Evolutionary conservation across 306 rosid species (phyloP), one percentile per base, ranked within the genome.

Genomic region (Morella rubra): DNA sequence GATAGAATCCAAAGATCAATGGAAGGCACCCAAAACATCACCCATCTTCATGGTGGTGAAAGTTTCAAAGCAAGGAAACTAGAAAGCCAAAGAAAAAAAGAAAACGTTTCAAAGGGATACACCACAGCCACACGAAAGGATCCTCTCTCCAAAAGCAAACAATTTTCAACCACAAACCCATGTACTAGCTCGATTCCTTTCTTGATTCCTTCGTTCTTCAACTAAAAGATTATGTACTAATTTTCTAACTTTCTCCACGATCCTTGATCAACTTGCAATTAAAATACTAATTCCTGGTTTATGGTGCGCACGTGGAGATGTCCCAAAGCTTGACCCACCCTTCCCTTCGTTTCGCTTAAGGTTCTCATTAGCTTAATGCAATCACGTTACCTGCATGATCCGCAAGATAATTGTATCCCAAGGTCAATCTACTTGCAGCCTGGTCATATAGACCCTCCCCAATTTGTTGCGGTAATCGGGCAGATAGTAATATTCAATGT

Each of bases 291-390:
- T 40, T 71, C 65, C 41, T 51, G 74, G 14, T 16, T 69, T 77
- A 71, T 84, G 85, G 84, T 42, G 72, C 37, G 85, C 96, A 88
- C 76, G 89, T 85, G 91, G 82, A 22, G 18, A 41, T 86, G 92
- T 83, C 77, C 83, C 76, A 79, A 60, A 84, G n/a, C 20, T 79
- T 27, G 78, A 55, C 22, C 86, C 85, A 77, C 45, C 52, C 50
- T 73, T 58, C 22, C 15, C 27, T 27, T 15, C 22, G 69, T 69
- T 40, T 80, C 80, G 75, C 69, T 56, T 71, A 22, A 49, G 14
- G n/a, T 37, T 62, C 62, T 60, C 32, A 32, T 32, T 32, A 2
- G 37, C 37, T 32, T 32, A 32, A 32, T 32, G 3, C 37, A 32
- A 32, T 32, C 37, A 32, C 37, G 37, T 32, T 32, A 32, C 37